Base-by-base conservation (phyloP, 345 rosid species). In the Erysimum cheiranthoides region DNA sequence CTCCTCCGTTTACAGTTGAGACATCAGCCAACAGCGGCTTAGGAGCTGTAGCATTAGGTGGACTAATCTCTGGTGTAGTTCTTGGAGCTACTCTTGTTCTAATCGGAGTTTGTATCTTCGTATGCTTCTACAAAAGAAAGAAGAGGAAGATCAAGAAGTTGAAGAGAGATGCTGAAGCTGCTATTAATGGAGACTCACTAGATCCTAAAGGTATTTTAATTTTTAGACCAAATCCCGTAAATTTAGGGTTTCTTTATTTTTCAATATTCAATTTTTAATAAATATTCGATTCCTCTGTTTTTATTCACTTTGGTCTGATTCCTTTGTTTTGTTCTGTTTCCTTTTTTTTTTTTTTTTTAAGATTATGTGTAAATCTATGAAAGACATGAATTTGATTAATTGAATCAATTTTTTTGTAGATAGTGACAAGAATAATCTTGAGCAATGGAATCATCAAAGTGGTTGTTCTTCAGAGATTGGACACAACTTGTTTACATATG, bases 401-500 rank as follows among this genome's bases (percentile, higher is more conserved):
- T 21, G 25, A 21, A 21, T 21, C 25, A 21, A 21, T 21, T 1
- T 49, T 49, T 52, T 27, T 25, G 59, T 62, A 62, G 70, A 39
- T 38, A 8, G 14, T 10, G 21, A 3, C 6, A 54, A 4, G 4
- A 54, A 56, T 70, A 78, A 79, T 47, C 51, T 76, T 59, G 84
- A 80, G 31, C 79, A 70, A 70, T 76, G 85, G 81, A 78, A 74
- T 46, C 86, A 76, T 54, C 86, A 78, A 38, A 82, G 58, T 81
- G 70, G 3, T 2, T 27, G 3, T 2, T 27, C 35, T 2, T 66
- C 73, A 50, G 78, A 75, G 1, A 51, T 66, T 73, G 85, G 86
- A 3, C 80, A 71, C 68, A 87, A 89, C 49, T 71, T 81, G 50
- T 86, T 84, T 53, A 66, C 83, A 0, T 91, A 86, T 30, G 83